Conservation (phyloP, 345 rosid species). For the Aquilaria yunnanensis region DNA sequence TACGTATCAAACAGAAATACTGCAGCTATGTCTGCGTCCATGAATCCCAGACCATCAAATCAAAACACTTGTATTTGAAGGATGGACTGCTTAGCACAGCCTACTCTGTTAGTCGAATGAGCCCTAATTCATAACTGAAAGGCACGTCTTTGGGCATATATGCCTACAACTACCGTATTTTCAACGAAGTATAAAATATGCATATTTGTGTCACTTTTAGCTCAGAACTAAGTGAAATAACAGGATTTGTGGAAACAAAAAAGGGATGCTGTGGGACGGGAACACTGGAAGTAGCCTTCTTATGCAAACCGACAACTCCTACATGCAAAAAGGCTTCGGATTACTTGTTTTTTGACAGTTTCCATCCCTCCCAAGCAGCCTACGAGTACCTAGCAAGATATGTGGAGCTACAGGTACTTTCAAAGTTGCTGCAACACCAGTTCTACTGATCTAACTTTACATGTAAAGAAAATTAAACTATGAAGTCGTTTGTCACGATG, state of each 20-base stretch:
- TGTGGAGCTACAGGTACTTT: constrained; percentile 12
- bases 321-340: constrained; percentile 25
- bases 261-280: constrained; percentile 48
- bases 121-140: too few species aligned
- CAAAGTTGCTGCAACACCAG: constrained; percentile 4
- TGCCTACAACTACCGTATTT: not conserved
- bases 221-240: not conserved
- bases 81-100: too few species aligned
- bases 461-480: too few species aligned
- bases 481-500: too few species aligned
- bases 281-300: constrained; percentile 17
- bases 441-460: too few species aligned
- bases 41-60: too few species aligned
- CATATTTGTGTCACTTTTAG: not conserved
- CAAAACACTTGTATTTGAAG: too few species aligned
- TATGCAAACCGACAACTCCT: constrained; percentile 26
- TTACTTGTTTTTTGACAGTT: constrained; percentile 39
- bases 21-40: too few species aligned
- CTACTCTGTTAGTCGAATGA: too few species aligned
- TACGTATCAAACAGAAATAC: too few species aligned
- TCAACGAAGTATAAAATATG: not conserved
- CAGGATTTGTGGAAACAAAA: constrained; percentile 39
- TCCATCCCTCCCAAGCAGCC: constrained; percentile 38
- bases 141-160: too few species aligned
- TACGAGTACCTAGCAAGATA: constrained; percentile 12